Base-by-base conservation (phyloP, 1,139 yeast genomes). In the Debaryomyces subglobosus region DNA sequence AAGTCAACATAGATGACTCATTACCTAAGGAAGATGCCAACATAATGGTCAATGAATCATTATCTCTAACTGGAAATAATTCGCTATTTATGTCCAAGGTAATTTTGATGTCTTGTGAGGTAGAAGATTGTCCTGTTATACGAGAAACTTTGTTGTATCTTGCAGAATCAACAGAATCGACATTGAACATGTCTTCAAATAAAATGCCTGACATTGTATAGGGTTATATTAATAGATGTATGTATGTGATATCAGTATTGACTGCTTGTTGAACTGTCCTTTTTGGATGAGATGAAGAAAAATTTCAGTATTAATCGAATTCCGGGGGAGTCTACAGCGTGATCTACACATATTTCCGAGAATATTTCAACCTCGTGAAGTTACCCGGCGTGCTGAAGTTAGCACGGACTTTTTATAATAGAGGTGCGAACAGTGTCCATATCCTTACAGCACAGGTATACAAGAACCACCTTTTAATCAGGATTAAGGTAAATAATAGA, bases 121-220 rank as follows among this genome's bases (percentile, higher is more conserved):
- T 85, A 41, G 95, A 87, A 21, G 97, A 89, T 52, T 83, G 84
- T 24, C 95, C 98, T 58, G 89, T 89, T 63, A 94, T 82, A 62
- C 99, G 87, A 32, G 91, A 77, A 15, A 94, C 98, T 64, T 89
- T 89, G 78, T 90, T 96, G 77, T 95, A 94, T 64, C 96, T 84
- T 47, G 92, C 96, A 32, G 87, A 72, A 67, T 94, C 99, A 46
- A 89, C 86, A 42, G 94, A 84, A 54, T 87, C 87, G 63, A 94
- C 86, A 56, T 84, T 84, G 75, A 95, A 94, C 70, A 91, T 85
- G 72, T 94, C 99, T 71, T 94, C 98, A 66, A 95, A 94, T 55
- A 95, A 80, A 42, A 95, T 86, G 55, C 88, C 78, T 50, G 95
- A 85, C 96, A 88, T 88, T 47, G 48, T 52, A 20, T 15, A n/a